Evolutionary conservation across 306 rosid genomes (phyloP).

Genomic region (Vigna angularis): DNA sequence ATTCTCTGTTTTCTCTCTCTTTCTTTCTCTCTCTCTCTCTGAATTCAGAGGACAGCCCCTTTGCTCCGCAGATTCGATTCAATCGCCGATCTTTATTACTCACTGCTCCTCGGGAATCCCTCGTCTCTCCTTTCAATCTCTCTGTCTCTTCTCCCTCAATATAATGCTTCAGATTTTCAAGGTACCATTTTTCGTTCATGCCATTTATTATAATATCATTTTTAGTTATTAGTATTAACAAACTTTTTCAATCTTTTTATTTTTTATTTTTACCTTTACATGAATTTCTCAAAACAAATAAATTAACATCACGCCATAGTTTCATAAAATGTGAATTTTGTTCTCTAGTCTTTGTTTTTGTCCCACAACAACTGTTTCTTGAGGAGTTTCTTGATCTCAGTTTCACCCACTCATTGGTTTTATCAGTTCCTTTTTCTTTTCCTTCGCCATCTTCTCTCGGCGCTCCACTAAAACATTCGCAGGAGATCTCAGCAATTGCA

Average conservation of each 20-base stretch:
- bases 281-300: background rate
- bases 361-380: background rate
- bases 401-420: conserved; percentile 49
- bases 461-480: conserved; percentile 15
- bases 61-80: conserved; percentile 76
- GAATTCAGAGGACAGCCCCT: conserved; percentile 54
- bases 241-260: background rate
- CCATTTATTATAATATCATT: conserved; percentile 1
- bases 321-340: conserved; percentile 44
- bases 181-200: conserved; percentile 59
- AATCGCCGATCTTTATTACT: conserved; percentile 68
- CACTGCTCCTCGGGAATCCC: conserved; percentile 62
- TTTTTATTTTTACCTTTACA: background rate
- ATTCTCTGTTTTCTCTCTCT: conserved; percentile 61
- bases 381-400: conserved; percentile 41
- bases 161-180: conserved; percentile 88
- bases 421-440: conserved; percentile 25
- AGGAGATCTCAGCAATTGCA: conserved; percentile 38
- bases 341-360: conserved; percentile 37
- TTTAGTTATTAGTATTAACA: background rate
- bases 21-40: conserved; percentile 41
- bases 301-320: background rate
- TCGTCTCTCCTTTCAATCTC: conserved; percentile 64
- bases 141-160: conserved; percentile 56
- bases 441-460: background rate